phyloP scores from a whole-genome alignment of 192 early-diverging fungal genomes.

The Linnemannia exigua region DNA sequence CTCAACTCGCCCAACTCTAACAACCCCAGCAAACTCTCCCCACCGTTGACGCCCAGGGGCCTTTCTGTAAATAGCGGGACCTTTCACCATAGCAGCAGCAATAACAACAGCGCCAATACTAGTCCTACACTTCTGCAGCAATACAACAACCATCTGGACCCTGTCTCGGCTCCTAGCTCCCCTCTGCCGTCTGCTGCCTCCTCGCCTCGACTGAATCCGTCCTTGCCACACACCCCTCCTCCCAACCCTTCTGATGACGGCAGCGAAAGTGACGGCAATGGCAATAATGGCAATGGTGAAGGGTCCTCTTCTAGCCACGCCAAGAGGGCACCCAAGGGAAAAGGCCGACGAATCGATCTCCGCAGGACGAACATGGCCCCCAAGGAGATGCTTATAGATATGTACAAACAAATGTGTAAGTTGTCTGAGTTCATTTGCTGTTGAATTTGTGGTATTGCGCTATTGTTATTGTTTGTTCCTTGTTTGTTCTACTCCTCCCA shows the following conservation, averaged over 20 bases:
- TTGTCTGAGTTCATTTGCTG: neutral
- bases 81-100: neutral
- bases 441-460: neutral
- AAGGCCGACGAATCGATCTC: slow-evolving; percentile 33
- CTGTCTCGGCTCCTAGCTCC: slow-evolving; percentile 4
- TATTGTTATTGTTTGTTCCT: neutral
- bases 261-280: neutral
- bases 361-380: slow-evolving; percentile 34
- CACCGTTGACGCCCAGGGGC: neutral
- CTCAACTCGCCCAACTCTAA: neutral
- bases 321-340: slow-evolving; percentile 26
- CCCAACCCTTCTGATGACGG: neutral
- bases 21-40: neutral
- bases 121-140: neutral
- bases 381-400: slow-evolving; percentile 26
- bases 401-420: slow-evolving; percentile 46
- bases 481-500: neutral
- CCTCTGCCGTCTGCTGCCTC: neutral
- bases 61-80: neutral
- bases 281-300: neutral
- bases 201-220: neutral
- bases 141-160: slow-evolving; percentile 34
- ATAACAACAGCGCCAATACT: neutral
- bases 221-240: neutral
- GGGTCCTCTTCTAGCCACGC: neutral